These are phyloP conservation scores for Aspergillus viridinutans DNA, from an alignment of 2,329 filamentous ascomycete genomes.

Conservation along the genomic window DNA sequence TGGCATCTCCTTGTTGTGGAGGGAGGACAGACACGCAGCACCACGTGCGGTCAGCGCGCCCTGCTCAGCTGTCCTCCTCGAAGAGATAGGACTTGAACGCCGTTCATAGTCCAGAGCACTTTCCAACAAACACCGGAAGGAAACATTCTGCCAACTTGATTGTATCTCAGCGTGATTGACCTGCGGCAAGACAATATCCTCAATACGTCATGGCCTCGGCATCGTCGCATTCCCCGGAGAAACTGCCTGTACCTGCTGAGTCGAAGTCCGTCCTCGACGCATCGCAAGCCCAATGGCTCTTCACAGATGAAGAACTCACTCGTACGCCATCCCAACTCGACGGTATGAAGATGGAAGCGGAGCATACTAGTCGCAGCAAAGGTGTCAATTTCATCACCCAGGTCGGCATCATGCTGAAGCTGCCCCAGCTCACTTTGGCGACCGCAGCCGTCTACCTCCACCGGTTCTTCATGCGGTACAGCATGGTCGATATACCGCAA, in stretches of 20 bases:
- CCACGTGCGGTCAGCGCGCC: neutral
- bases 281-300: conserved; percentile 76
- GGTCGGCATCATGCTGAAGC: conserved; percentile 84
- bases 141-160: neutral
- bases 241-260: conserved; percentile 32
- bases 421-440: conserved; percentile 87
- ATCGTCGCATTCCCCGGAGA: conserved; percentile 18
- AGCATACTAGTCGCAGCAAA: conserved; percentile 77
- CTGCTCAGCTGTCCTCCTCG: conserved; percentile 1
- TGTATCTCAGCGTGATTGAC: neutral
- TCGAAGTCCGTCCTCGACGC: conserved; percentile 50
- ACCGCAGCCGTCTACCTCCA: conserved; percentile 95
- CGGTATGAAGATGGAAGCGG: conserved; percentile 71
- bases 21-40: conserved; percentile 1
- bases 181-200: neutral
- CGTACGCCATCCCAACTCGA: conserved; percentile 81
- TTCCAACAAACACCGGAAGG: neutral
- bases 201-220: conserved; percentile 24
- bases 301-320: conserved; percentile 74
- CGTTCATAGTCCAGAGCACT: neutral
- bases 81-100: neutral
- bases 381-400: conserved; percentile 96
- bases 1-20: neutral
- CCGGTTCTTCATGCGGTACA: conserved; percentile 88
- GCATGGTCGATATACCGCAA: conserved; percentile 68